Percentiles rank a stretch among this genome's conserved stretches.
These are phyloP conservation scores for Metroxylon sagu DNA, from an alignment of 176 grass and related monocot genomes.

Conservation along the genomic window DNA sequence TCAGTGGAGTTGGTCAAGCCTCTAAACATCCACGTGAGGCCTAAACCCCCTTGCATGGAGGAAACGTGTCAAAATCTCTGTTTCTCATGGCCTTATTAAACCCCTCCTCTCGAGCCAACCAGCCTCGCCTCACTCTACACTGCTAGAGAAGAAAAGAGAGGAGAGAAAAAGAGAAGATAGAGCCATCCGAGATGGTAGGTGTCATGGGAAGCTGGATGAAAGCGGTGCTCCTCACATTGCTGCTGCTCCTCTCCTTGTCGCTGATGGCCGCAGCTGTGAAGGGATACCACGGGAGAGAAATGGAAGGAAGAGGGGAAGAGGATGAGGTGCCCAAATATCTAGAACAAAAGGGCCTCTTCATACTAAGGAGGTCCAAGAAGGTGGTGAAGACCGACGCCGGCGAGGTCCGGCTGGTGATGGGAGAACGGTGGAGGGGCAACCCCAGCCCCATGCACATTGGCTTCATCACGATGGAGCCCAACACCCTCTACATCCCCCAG, in stretches of 20 bases:
- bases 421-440: neutral
- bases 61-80: too few species aligned
- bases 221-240: too few species aligned
- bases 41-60: too few species aligned
- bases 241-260: neutral
- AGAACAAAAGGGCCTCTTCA: neutral
- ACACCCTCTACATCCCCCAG: constrained; percentile 2
- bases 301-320: neutral
- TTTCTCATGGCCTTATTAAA: too few species aligned
- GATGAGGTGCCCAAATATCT: neutral
- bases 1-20: too few species aligned
- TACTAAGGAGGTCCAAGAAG: neutral
- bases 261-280: neutral
- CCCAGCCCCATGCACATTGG: neutral
- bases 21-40: too few species aligned
- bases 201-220: too few species aligned
- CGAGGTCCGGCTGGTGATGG: neutral
- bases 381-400: neutral
- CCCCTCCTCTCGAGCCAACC: too few species aligned
- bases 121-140: too few species aligned
- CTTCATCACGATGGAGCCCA: neutral
- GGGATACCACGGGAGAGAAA: neutral
- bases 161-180: too few species aligned
- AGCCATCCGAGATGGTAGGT: too few species aligned
- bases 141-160: too few species aligned